Evolutionary conservation across 768 basidiomycete genomes (phyloP), one percentile per base, ranked within the genome.

Genomic region (Boletellus ananiceps): DNA sequence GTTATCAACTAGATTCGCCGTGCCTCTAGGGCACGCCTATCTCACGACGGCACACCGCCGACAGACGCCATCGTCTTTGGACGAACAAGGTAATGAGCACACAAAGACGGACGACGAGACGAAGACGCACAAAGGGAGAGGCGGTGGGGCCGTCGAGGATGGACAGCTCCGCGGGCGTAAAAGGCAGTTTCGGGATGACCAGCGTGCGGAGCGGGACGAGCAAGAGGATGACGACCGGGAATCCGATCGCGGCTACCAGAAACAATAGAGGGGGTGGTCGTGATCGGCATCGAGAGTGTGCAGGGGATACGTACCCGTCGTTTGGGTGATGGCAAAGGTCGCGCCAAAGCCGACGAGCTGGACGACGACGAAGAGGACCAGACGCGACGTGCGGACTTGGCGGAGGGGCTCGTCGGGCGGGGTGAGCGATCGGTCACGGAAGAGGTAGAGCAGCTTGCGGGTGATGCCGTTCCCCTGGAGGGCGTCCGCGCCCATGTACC

Each of bases 101-200:
- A 19, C 14, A 31, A 12, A 27, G 12, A 21, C 18, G 8, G 14
- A 18, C 4, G 14, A 44, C 23, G 23, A 23, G 12, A 11, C 13
- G 9, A 14, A 37, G 6, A 80, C 88, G 73, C 59, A 90, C 87
- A 56, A 88, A 88, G n/a, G 82, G 77, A 13, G 88, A 91, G 11
- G 94, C 93, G 0, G 89, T 86, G 0, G 92, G 88, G 2, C 88
- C 86, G 63, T 96, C 94, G n/a, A 97, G 75, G 18, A 93, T 84
- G 2, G 73, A 74, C 34, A 98, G 69, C 61, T 96, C 94, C 52
- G 86, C 87, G 3, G 66, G 59, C 0, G 84, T 85, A 63, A 96
- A 93, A 0, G 84, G 77, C 37, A 94, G 67, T 16, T 73, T 74
- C 0, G 93, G 91, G 13, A 95, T 74, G n/a, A 88, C 56, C 49